These are phyloP conservation scores for Oxytropis ochrocephala DNA, from an alignment of 306 rosid genomes.

Conservation along the genomic window DNA sequence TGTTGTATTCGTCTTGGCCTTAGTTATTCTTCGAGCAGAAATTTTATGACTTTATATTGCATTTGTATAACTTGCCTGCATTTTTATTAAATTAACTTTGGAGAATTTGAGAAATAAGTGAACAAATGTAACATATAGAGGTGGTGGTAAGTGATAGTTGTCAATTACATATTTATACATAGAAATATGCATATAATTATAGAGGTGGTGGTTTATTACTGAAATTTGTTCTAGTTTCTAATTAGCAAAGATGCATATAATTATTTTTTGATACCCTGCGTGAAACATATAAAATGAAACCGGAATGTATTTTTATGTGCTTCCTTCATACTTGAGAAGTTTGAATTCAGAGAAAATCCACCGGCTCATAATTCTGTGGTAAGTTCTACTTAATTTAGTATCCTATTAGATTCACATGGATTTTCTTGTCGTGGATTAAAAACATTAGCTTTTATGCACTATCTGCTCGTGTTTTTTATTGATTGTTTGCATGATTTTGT, in stretches of 20 bases:
- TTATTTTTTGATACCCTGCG: not conserved
- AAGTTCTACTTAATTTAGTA: not conserved
- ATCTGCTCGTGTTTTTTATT: not conserved
- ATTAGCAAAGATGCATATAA: not conserved
- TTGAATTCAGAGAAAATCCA: not conserved
- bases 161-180: too few relatives aligned
- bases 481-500: conserved; percentile 1
- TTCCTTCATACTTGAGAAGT: not conserved
- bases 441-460: not conserved
- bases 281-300: not conserved
- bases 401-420: not conserved
- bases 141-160: not conserved
- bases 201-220: not conserved
- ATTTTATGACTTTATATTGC: not conserved
- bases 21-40: conserved; percentile 4
- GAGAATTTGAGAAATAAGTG: not conserved
- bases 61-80: not conserved
- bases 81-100: not conserved
- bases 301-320: not conserved
- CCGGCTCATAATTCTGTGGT: not conserved
- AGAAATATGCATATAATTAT: too few relatives aligned
- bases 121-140: not conserved
- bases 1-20: not conserved
- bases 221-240: not conserved
- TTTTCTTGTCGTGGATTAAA: not conserved